Evolutionary conservation across 805 yeast genomes (phyloP).

Genomic region (Schwanniomyces pseudopolymorphus): DNA sequence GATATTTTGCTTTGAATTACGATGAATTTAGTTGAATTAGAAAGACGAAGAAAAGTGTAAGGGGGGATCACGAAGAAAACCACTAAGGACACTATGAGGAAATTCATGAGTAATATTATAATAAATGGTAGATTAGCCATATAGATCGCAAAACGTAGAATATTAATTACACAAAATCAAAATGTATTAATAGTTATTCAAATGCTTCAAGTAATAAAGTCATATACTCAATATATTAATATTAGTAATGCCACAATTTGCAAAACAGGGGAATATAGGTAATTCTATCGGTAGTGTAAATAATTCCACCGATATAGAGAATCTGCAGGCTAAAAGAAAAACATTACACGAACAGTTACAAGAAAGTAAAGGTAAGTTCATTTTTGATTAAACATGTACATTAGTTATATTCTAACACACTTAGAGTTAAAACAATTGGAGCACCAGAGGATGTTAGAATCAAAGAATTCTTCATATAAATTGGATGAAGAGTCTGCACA

Average conservation of each 20-base stretch:
- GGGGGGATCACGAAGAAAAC: too few species aligned
- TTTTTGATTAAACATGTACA: not conserved
- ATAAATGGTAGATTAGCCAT: slow-evolving; percentile 9
- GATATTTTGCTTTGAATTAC: slow-evolving; percentile 52
- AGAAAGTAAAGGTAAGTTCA: slow-evolving; percentile 38
- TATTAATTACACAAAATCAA: not conserved
- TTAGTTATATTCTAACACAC: slow-evolving; percentile 12
- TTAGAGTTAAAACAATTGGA: slow-evolving; percentile 33
- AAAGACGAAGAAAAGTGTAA: slow-evolving; percentile 16
- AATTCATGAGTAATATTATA: too few species aligned
- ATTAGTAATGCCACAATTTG: not conserved
- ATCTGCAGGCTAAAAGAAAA: too few species aligned
- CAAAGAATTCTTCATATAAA: slow-evolving; percentile 40
- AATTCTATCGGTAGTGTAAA: not conserved
- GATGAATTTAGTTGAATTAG: not conserved
- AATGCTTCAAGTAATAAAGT: too few species aligned
- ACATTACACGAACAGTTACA: slow-evolving; percentile 42
- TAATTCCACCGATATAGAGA: not conserved
- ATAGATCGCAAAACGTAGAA: not conserved
- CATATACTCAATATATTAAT: not conserved
- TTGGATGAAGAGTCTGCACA: slow-evolving; percentile 35
- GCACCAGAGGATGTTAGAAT: slow-evolving; percentile 25
- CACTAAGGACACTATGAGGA: too few species aligned
- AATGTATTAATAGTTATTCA: not conserved
- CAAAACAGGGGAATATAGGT: not conserved